Conservation (phyloP, 176 grass and related monocot genomes). For the Saccharum spontaneum region DNA sequence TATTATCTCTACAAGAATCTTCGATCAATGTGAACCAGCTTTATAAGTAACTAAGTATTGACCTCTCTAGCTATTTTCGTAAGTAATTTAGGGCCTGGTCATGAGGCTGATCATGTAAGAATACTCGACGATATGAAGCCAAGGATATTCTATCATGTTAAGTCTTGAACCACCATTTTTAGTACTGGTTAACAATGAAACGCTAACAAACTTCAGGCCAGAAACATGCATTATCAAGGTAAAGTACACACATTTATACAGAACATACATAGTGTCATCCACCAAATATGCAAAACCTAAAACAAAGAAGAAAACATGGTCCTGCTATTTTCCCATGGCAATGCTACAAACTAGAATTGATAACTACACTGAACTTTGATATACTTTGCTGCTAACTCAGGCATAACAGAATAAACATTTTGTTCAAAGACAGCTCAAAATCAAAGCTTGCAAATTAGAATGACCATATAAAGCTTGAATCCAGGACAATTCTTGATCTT, state of each 20-base stretch:
- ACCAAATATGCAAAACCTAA: not conserved
- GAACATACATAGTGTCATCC: not conserved
- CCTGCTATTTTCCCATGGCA: not conserved
- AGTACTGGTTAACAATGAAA: not conserved
- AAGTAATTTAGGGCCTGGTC: not conserved
- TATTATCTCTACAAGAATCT: not conserved
- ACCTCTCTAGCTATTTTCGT: not conserved
- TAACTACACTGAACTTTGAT: not conserved
- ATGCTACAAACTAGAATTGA: not conserved
- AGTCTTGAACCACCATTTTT: not conserved
- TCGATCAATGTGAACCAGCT: not conserved
- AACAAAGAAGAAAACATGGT: not conserved
- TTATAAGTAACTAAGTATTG: not conserved
- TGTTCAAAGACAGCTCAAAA: conserved; percentile 6
- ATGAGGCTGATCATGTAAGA: not conserved
- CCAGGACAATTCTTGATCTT: not conserved
- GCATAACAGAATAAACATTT: not conserved
- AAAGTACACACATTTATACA: not conserved
- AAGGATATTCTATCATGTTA: not conserved
- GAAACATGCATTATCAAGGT: conserved; percentile 6
- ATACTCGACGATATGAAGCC: not conserved
- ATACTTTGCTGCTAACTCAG: not conserved
- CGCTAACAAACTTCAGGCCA: not conserved
- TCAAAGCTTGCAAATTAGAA: conserved; percentile 3
- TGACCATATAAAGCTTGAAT: not conserved